Base-by-base conservation (phyloP, 2,329 filamentous ascomycete genomes). In the Boeremia lycopersici region DNA sequence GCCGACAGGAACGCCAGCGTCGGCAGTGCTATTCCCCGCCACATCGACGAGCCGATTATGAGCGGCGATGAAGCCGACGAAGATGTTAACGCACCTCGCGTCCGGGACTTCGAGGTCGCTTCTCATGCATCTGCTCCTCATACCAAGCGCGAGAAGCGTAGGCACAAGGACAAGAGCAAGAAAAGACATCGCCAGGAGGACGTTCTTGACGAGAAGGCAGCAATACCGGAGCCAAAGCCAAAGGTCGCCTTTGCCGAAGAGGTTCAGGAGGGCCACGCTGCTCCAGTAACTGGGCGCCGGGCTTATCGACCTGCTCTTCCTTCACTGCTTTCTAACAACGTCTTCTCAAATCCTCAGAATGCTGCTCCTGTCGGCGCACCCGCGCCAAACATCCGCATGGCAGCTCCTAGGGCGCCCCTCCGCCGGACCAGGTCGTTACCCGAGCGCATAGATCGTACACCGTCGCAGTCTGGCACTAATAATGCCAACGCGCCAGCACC, bases 241-340 rank as follows among this genome's bases (percentile, higher is more conserved):
- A 71, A 71, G 53, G 76, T 80, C 33, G 75, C 73, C 1, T 79
- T 79, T 44, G 68, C 73, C 1, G 73, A 77, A 40, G 69, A 78
- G 8, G 63, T 64, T 3, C 63, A 68, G 33, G 58, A 62, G 17
- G 56, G 51, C 15, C 60, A 70, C 30, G 53, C 67, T 6, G 59
- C 68, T 29, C 47, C 68, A 43, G 55, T 55, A 7, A 88, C 68
- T 80, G 78, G 56, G 70, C 84, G 86, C 40, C 84, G 85, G 34
- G 81, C 79, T 43, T 78, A 90, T 43, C 74, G 83, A 40, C 86
- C 87, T 1, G 81, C 82, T 12, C 72, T 85, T 31, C 84, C 86
- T 17, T 89, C 86, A 67, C 85, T 86, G 41, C 79, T 93, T 4
- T 85, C 89, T 0, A 89, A 89, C 44, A 86, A 86, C 10, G 88